phyloP scores from a whole-genome alignment of 2,329 filamentous ascomycete species.

The Colletotrichum karsti region DNA sequence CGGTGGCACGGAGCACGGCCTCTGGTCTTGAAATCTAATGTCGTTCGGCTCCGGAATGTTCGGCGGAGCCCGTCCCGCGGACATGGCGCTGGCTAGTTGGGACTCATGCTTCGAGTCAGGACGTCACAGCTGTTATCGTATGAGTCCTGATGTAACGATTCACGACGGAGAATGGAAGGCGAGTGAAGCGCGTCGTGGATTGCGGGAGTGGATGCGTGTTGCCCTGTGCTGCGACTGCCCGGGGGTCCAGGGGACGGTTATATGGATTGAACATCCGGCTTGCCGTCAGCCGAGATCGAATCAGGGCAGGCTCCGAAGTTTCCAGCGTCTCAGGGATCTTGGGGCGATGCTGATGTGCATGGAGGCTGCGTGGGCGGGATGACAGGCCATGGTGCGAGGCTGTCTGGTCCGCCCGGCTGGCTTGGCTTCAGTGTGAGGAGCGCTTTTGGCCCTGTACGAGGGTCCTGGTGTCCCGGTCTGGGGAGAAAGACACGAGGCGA shows the following conservation, averaged over 20 bases:
- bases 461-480: background rate
- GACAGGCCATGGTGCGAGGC: background rate
- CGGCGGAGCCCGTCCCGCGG: constrained; percentile 1
- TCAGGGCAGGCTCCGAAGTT: background rate
- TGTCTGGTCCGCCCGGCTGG: background rate
- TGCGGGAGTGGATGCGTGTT: background rate
- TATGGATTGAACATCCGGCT: background rate
- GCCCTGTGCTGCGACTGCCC: background rate
- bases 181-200: background rate
- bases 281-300: background rate
- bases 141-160: background rate
- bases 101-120: background rate
- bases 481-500: background rate
- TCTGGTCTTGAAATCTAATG: too few species aligned
- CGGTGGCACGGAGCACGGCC: background rate
- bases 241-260: background rate
- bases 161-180: background rate
- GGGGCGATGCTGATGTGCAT: background rate
- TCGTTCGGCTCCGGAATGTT: background rate
- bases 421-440: background rate
- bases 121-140: too few species aligned
- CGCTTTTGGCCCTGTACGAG: too few species aligned
- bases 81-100: background rate
- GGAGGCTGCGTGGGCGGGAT: background rate
- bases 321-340: background rate